phyloP scores from a whole-genome alignment of 2,329 filamentous ascomycete species.

The Orbilia oligospora region DNA sequence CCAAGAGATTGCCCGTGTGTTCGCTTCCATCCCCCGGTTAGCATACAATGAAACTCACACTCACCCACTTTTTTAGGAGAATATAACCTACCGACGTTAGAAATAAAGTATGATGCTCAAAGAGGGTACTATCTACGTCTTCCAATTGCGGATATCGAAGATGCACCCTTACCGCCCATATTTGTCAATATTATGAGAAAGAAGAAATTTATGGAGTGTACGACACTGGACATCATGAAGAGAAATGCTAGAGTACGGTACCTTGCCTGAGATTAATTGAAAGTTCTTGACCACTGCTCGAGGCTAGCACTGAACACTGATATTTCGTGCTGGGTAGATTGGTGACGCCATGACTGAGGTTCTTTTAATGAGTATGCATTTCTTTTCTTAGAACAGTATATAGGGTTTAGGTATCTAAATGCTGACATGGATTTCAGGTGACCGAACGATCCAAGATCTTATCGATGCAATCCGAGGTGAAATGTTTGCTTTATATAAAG shows the following conservation, averaged over 20 bases:
- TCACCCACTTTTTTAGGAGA: constrained; percentile 8
- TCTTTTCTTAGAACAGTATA: constrained; percentile 40
- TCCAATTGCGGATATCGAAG: constrained; percentile 74
- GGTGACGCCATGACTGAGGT: constrained; percentile 87
- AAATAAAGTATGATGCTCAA: constrained; percentile 81
- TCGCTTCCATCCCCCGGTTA: constrained; percentile 51
- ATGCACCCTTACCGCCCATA: constrained; percentile 74
- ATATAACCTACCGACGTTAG: constrained; percentile 70
- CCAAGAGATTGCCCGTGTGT: constrained; percentile 75
- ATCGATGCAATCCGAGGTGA: constrained; percentile 79
- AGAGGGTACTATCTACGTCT: constrained; percentile 86
- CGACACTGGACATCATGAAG: constrained; percentile 87
- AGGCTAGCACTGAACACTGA: too few species aligned
- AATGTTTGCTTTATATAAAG: constrained; percentile 81
- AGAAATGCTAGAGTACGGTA: constrained; percentile 70
- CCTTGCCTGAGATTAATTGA: constrained; percentile 60
- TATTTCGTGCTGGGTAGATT: constrained; percentile 73
- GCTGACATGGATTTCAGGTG: constrained; percentile 66
- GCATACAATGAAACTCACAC: constrained; percentile 49
- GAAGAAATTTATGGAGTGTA: constrained; percentile 85
- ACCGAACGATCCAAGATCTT: constrained; percentile 80
- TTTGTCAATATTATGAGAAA: constrained; percentile 84
- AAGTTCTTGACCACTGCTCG: too few species aligned
- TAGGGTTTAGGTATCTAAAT: not conserved
- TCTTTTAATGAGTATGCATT: constrained; percentile 76